A percentile compares a stretch with the other conserved stretches of the same genome.
These are phyloP conservation scores for Penicillium psychrosexuale DNA, from an alignment of 2,329 filamentous ascomycete species.

Conservation along the genomic window DNA sequence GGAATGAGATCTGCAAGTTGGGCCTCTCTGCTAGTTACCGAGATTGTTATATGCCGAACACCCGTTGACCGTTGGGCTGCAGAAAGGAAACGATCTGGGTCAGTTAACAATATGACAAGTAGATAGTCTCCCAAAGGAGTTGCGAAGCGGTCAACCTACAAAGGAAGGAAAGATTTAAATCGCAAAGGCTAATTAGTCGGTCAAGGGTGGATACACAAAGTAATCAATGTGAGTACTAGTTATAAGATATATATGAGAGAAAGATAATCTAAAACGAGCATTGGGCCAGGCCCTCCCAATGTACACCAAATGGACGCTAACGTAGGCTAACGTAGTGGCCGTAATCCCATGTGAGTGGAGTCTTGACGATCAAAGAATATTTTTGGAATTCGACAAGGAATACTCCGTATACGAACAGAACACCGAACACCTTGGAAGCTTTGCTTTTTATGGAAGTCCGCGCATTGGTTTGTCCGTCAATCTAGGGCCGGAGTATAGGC, in stretches of 20 bases:
- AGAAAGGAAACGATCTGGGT: constrained; percentile 1
- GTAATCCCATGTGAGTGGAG: constrained; percentile 1
- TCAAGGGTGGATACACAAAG: neutral
- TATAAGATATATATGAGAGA: neutral
- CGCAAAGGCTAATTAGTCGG: neutral
- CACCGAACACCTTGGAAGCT: neutral
- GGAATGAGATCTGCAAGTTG: constrained; percentile 13
- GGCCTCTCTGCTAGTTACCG: constrained; percentile 7
- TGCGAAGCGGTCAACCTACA: constrained; percentile 20
- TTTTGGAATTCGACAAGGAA: neutral
- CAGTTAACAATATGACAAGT: constrained; percentile 14
- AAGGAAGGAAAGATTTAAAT: neutral
- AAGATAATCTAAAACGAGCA: neutral
- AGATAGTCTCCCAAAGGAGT: constrained; percentile 8
- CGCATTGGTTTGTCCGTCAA: neutral
- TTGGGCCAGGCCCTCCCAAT: neutral
- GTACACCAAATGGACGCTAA: constrained; percentile 1
- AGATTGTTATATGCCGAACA: constrained; percentile 15
- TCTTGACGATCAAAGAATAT: neutral
- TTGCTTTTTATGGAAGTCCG: neutral
- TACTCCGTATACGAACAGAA: neutral
- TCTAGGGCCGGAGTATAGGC: neutral
- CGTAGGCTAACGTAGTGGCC: constrained; percentile 6
- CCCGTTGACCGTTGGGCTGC: constrained; percentile 17
- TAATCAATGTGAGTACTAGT: neutral